Percentiles rank a stretch among this genome's conserved stretches.
These are phyloP conservation scores for Tetraselmis striata DNA, from an alignment of 139 green algal species.

Conservation along the genomic window DNA sequence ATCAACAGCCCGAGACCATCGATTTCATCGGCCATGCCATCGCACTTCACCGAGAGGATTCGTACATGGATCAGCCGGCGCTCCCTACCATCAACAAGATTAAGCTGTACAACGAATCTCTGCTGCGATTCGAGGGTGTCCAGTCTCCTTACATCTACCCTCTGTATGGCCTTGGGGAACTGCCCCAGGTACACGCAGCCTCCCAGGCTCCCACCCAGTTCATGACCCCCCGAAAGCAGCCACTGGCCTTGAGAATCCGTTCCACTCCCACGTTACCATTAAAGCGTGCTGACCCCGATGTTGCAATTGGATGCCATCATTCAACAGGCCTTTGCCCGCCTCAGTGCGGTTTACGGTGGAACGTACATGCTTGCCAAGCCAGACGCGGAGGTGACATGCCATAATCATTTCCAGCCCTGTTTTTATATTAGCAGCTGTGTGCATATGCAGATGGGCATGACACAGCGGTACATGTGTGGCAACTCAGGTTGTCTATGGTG, in stretches of 20 bases:
- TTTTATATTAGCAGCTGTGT: constrained; percentile 20
- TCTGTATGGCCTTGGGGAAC: constrained; percentile 93
- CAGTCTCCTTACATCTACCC: constrained; percentile 97
- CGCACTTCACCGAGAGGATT: constrained; percentile 71
- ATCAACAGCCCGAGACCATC: constrained; percentile 42
- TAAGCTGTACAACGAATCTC: constrained; percentile 94
- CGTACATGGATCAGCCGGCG: constrained; percentile 57
- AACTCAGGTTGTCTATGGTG: constrained; percentile 75
- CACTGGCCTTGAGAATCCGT: too few relatives aligned
- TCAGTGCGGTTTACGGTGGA: constrained; percentile 93
- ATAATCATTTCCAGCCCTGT: not conserved
- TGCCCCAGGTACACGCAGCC: constrained; percentile 72
- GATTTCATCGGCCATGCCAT: constrained; percentile 97
- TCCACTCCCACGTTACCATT: too few relatives aligned
- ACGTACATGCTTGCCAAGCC: constrained; percentile 98
- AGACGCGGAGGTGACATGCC: constrained; percentile 56
- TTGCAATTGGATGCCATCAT: too few relatives aligned
- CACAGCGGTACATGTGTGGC: too few relatives aligned
- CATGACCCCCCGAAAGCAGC: too few relatives aligned
- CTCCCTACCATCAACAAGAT: constrained; percentile 77
- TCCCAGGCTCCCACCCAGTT: too few relatives aligned
- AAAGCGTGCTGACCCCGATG: too few relatives aligned
- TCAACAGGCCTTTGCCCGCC: constrained; percentile 93
- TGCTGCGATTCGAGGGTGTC: constrained; percentile 87
- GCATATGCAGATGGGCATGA: too few relatives aligned